Percentiles rank a stretch among this genome's conserved stretches.
These are phyloP conservation scores for Senna tora DNA, from an alignment of 306 rosid species.

Conservation along the genomic window DNA sequence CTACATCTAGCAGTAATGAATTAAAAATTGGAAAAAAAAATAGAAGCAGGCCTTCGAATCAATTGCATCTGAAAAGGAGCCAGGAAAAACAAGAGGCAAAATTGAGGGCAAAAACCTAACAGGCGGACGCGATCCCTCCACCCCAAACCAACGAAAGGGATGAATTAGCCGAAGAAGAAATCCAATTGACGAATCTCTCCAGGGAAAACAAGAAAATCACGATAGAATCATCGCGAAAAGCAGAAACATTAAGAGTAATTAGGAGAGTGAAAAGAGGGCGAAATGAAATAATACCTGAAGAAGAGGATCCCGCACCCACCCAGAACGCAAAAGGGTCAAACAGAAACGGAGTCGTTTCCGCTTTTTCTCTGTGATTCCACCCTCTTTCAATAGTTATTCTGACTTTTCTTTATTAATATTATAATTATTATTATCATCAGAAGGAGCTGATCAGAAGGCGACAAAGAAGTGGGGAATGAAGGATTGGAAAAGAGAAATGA, in stretches of 20 bases:
- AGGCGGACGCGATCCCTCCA: neutral
- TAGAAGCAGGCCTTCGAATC: neutral
- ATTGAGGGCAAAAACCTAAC: neutral
- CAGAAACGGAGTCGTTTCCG: neutral
- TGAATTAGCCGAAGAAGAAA: neutral
- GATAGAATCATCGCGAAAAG: neutral
- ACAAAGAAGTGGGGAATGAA: constrained; percentile 25
- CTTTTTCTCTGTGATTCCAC: neutral
- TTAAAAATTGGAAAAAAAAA: neutral
- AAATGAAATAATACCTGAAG: constrained; percentile 27
- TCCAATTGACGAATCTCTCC: neutral
- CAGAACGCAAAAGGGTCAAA: constrained; percentile 10
- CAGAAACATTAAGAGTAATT: neutral
- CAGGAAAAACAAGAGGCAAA: neutral
- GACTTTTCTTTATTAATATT: neutral
- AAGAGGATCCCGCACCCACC: constrained; percentile 36
- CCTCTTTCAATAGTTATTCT: neutral
- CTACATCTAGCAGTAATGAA: neutral
- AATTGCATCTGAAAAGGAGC: neutral
- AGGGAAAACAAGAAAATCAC: neutral
- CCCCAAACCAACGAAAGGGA: constrained; percentile 11
- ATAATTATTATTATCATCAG: neutral
- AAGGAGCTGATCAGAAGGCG: constrained; percentile 25
- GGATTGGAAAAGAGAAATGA: neutral
- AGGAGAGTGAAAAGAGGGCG: neutral